phyloP scores from a whole-genome alignment of 2,329 filamentous ascomycete genomes.

The Penicillium oxalicum region DNA sequence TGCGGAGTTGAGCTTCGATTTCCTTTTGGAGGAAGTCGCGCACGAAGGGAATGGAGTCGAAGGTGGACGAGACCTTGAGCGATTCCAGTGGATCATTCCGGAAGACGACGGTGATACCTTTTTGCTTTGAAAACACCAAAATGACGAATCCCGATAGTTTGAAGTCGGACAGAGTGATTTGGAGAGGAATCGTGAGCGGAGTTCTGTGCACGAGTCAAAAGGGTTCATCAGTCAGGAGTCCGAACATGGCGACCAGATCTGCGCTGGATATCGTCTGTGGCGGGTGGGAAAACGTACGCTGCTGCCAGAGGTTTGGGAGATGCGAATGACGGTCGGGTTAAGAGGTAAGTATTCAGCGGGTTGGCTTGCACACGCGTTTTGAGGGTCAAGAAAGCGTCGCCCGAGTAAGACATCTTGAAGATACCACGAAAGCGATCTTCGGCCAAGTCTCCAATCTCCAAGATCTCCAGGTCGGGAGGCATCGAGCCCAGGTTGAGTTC shows the following conservation, averaged over 20 bases:
- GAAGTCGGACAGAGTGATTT: constrained; percentile 93
- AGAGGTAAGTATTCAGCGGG: constrained; percentile 90
- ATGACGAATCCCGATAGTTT: constrained; percentile 96
- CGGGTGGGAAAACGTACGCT: constrained; percentile 42
- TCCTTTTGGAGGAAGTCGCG: constrained; percentile 94
- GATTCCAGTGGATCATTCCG: constrained; percentile 97
- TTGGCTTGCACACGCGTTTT: constrained; percentile 98
- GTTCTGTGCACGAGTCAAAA: constrained; percentile 43
- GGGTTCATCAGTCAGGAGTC: constrained; percentile 7
- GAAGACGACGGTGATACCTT: constrained; percentile 93
- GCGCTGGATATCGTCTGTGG: no score
- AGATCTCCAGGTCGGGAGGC: constrained; percentile 88
- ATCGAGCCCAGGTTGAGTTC: constrained; percentile 95
- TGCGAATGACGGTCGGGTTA: constrained; percentile 84
- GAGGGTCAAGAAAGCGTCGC: constrained; percentile 89
- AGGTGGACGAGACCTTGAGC: constrained; percentile 96
- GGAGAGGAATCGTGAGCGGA: constrained; percentile 91
- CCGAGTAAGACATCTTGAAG: constrained; percentile 98
- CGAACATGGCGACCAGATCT: not conserved
- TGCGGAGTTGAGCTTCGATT: constrained; percentile 87
- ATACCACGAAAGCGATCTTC: constrained; percentile 96
- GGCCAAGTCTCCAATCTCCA: constrained; percentile 95
- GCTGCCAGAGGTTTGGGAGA: constrained; percentile 89
- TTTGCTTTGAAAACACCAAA: constrained; percentile 93
- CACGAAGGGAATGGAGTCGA: constrained; percentile 97